Base-by-base conservation (phyloP, 1,284 basidiomycete genomes). In the Sparassis latifolia region DNA sequence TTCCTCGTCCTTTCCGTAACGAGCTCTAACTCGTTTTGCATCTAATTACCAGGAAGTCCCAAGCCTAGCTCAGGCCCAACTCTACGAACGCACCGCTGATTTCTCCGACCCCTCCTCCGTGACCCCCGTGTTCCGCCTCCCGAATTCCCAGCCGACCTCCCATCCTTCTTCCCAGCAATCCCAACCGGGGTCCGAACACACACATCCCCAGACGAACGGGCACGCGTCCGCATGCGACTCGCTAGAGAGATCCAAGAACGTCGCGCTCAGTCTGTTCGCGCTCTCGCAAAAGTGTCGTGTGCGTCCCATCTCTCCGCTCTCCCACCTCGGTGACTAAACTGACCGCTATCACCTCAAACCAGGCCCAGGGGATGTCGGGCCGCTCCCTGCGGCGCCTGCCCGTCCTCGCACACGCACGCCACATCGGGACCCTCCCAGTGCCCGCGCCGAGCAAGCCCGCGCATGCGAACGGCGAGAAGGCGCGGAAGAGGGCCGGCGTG, bases 361-460 rank as follows among this genome's bases (percentile, higher is more conserved):
- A 82, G 82, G 66, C 70, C 33, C 77, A 90, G 66, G 81, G 81
- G n/a, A 80, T 96, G 72, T 97, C 95, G 6, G 95, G 96, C 12
- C 83, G 95, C 44, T 86, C 92, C 2, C 75, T 99, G 5, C 82
- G 96, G 10, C 81, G 92, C 6, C 74, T 99, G 20, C 96, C 96
- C 1, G 89, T 98, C 31, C 78, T 99, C 33, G 92, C 95, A 1
- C 84, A 97, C 52, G 89, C 94, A 2, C 77, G 82, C 2, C 86
- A 93, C 63, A 84, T 95, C 46, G 80, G 82, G 12, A 68, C 74
- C 12, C 76, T 78, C 2, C 59, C 68, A 10, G 54, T 54, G 28
- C 42, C 58, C 10, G 49, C 55, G 5, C 32, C 31, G 10, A 32
- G 43, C 10, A 27, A 45, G 3, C 49, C 51, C 3, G 54, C 39